A percentile compares a stretch with the other conserved stretches of the same genome.
Evolutionary conservation across 2,329 filamentous ascomycete genomes (phyloP).

Genomic region (Colletotrichum viniferum): DNA sequence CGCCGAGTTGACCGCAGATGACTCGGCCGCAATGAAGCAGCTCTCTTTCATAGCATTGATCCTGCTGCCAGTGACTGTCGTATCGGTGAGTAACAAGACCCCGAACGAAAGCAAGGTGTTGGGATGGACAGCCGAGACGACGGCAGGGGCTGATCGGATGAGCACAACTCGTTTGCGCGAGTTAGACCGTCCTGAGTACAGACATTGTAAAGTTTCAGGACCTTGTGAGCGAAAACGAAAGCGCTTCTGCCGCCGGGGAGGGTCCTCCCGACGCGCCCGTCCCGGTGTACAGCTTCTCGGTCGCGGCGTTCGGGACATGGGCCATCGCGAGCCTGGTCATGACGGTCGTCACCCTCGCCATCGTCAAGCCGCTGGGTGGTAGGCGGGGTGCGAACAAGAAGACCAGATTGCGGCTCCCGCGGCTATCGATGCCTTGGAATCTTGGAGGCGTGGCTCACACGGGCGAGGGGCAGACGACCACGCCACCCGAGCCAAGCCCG

Average conservation of each 20-base stretch:
- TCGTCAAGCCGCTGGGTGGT: background rate
- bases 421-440: background rate
- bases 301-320: constrained; percentile 13
- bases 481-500: background rate
- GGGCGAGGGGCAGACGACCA: background rate
- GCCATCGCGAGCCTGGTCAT: constrained; percentile 11
- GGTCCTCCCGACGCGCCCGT: background rate
- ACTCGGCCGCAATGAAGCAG: constrained; percentile 15
- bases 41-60: constrained; percentile 10
- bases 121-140: background rate
- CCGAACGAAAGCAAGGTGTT: background rate
- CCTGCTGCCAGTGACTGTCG: constrained; percentile 9
- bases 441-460: background rate
- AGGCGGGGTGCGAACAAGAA: background rate
- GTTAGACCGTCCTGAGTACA: constrained; percentile 14
- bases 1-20: constrained; percentile 5
- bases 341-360: background rate
- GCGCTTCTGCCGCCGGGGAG: background rate
- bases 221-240: constrained; percentile 10
- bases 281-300: constrained; percentile 9
- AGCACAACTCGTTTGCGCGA: background rate
- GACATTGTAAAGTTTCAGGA: constrained; percentile 20
- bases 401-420: background rate
- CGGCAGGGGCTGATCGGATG: background rate
- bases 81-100: background rate